Percentiles rank a stretch among this genome's conserved stretches.
Evolutionary conservation across 2,329 filamentous ascomycete species (phyloP).

Genomic region (Monilinia fructicola): DNA sequence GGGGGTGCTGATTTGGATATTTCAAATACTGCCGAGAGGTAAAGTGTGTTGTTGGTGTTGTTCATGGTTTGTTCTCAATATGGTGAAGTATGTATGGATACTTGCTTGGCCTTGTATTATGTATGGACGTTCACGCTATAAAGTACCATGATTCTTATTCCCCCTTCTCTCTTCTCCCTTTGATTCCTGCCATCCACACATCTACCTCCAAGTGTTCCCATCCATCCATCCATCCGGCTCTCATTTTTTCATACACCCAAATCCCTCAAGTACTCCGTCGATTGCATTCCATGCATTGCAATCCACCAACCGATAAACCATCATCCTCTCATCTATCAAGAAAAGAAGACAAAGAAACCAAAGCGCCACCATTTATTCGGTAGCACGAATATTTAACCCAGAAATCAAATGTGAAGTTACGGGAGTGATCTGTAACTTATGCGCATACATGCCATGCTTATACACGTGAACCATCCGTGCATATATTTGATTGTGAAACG

Average conservation of each 20-base stretch:
- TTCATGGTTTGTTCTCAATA: not conserved
- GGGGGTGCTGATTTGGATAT: no score
- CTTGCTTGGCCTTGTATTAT: not conserved
- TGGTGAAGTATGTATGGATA: not conserved
- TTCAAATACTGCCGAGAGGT: no score
- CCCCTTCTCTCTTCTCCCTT: no score
- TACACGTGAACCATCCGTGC: not conserved
- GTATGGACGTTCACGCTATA: not conserved
- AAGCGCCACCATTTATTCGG: not conserved
- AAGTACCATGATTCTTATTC: not conserved
- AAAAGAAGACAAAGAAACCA: not conserved
- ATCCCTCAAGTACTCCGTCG: not conserved
- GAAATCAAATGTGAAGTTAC: conserved; percentile 1
- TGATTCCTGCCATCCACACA: not conserved
- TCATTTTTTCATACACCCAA: not conserved
- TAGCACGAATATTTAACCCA: not conserved
- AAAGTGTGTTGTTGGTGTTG: no score
- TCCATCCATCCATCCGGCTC: not conserved
- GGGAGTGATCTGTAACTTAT: conserved; percentile 14
- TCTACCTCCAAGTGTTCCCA: not conserved
- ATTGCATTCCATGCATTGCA: not conserved
- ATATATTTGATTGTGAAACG: conserved; percentile 11
- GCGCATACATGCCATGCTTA: not conserved
- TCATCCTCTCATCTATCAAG: not conserved
- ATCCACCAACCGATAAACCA: not conserved